Evolutionary conservation across 2,329 filamentous ascomycete species (phyloP).

Genomic region (Fusarium camptoceras): DNA sequence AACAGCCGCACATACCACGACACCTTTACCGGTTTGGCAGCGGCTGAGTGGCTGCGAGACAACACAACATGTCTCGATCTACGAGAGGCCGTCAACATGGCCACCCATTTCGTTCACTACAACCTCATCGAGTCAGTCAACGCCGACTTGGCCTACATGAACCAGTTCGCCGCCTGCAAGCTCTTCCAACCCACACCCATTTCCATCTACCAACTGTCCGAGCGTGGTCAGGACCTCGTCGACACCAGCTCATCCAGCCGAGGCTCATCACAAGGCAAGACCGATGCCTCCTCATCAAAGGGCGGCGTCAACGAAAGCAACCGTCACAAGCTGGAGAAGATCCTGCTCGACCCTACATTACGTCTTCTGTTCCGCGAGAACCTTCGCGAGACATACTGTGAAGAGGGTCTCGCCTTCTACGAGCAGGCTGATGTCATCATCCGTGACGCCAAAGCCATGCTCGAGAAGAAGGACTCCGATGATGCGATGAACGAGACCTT

Average conservation of each 20-base stretch:
- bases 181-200: constrained; percentile 89
- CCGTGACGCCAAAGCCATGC: constrained; percentile 72
- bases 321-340: constrained; percentile 91
- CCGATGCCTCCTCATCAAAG: constrained; percentile 55
- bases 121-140: constrained; percentile 81
- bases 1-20: constrained; percentile 80
- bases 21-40: constrained; percentile 87
- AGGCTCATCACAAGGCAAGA: constrained; percentile 70
- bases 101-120: constrained; percentile 84
- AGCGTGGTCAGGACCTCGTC: constrained; percentile 79
- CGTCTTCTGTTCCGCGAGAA: constrained; percentile 94
- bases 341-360: constrained; percentile 88
- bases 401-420: constrained; percentile 97
- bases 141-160: constrained; percentile 74
- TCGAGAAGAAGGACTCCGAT: constrained; percentile 68
- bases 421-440: constrained; percentile 93
- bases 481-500: constrained; percentile 94
- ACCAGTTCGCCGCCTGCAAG: constrained; percentile 68
- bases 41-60: constrained; percentile 95
- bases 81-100: constrained; percentile 85
- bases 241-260: constrained; percentile 65
- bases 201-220: constrained; percentile 85
- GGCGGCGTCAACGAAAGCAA: constrained; percentile 85
- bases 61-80: constrained; percentile 94
- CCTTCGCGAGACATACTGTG: constrained; percentile 91